Evolutionary conservation across 1,284 basidiomycete species (phyloP).

Genomic region (Microstroma glucosiphilum): DNA sequence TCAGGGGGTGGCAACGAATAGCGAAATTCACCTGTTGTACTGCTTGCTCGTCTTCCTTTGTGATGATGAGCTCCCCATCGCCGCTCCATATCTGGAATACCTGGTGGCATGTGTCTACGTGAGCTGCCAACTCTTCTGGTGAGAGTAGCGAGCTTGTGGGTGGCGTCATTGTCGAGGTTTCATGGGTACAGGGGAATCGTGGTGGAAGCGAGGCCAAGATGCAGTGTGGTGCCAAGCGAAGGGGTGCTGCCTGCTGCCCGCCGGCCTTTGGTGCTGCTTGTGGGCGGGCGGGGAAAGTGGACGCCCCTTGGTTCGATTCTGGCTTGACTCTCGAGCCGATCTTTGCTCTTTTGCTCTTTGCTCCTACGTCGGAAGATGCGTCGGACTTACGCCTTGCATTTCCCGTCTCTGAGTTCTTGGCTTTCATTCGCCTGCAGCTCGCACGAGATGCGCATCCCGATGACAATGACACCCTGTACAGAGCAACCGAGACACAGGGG

Average conservation of each 20-base stretch:
- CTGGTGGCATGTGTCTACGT: not conserved
- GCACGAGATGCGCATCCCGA: too few species aligned
- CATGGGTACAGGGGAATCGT: not conserved
- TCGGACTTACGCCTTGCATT: too few species aligned
- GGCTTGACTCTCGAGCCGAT: too few species aligned
- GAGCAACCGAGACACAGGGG: too few species aligned
- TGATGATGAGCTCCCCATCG: slow-evolving; percentile 1
- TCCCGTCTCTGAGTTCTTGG: too few species aligned
- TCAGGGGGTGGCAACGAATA: not conserved
- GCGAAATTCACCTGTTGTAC: not conserved
- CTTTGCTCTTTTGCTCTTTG: slow-evolving; percentile 4
- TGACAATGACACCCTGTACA: too few species aligned
- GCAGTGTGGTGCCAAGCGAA: too few species aligned
- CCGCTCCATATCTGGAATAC: slow-evolving; percentile 2
- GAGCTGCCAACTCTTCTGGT: not conserved
- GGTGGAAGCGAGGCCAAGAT: not conserved
- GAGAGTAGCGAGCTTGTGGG: not conserved
- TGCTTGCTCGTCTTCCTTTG: not conserved
- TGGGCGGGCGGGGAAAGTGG: too few species aligned
- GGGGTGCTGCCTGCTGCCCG: too few species aligned
- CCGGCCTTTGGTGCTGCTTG: too few species aligned
- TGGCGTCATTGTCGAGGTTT: not conserved
- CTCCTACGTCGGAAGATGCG: not conserved
- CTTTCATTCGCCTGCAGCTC: too few species aligned
- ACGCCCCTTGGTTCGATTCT: too few species aligned